Evolutionary conservation across 2,329 filamentous ascomycete genomes (phyloP), one percentile per base, ranked within the genome.

Genomic region (Dactylonectria macrodidyma): DNA sequence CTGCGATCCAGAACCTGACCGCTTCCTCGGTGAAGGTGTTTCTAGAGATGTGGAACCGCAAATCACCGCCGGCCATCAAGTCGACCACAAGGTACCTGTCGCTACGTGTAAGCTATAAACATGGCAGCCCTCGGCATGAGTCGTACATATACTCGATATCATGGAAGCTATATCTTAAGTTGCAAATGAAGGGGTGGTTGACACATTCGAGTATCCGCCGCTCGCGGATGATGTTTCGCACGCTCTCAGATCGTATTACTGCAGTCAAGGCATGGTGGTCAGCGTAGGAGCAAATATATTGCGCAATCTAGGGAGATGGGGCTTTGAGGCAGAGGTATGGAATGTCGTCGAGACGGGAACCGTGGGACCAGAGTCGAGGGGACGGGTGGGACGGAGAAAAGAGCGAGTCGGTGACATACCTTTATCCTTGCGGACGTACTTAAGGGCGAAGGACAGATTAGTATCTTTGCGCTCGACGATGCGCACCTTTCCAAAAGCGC

Each of bases 361-460:
- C 14, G 26, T 58, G 48, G 46, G 36, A 47, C 19, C 44, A 41
- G 44, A 50, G 33, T 56, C 62, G 41, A 69, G 38, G 58, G 46
- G 33, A 12, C 26, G 5, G n/a, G 60, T 57, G 61, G 47, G n/a
- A 60, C 54, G 34, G 30, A 48, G 36, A 6, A 54, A 44, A 36
- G 26, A 51, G 38, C 30, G 26, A 47, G 30, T 26, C n/a, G 24
- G 24, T 26, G 10, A 59, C 90, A 70, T 78, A 95, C 95, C 93
- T 90, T 98, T 95, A 92, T 98, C 95, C 88, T 98, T 98, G 74
- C 95, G 91, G 72, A 98, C 98, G 82, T 98, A 98, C 83, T 99
- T 99, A 72, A 99, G 88, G 51, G 96, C 96, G 82, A 99, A 99
- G 3, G 95, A 95, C 76, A 98, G 84, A 63, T 91, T 92, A 1